Base-by-base conservation (phyloP, 805 yeast species). In the Yarrowia sp. region DNA sequence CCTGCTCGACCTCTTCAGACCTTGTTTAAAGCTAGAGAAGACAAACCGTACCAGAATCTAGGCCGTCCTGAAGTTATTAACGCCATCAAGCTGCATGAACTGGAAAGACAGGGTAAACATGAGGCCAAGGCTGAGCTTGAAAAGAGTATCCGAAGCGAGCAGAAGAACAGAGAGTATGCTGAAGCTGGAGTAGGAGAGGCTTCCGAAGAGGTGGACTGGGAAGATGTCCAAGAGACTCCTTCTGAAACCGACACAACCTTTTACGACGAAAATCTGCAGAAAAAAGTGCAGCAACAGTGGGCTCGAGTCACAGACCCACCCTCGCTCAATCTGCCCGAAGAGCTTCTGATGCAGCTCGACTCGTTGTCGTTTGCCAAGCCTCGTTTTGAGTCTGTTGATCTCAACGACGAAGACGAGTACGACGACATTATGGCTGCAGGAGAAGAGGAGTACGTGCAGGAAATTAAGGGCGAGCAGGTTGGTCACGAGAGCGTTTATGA, bases 231-330 rank as follows among this genome's bases (percentile, higher is more conserved):
- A 26, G 14, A 26, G 5, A 14, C 41, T 8, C 9, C 16, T 10
- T 9, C 41, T 32, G 10, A 19, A 7, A 33, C 24, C 21, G 22
- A 35, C 16, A 40, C 11, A 16, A 58, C 63, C 12, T 8, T 40
- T 1, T 58, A 58, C n/a, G 63, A 58, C 17, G 36, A 28, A 3
- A 51, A 30, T 32, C 41, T 58, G 3, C 63, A 58, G 21, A 21
- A 41, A 32, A 58, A 43, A 22, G 41, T 58, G n/a, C 63, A 58
- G 63, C n/a, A 10, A 0, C 63, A 58, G 32, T 58, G 63, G 63
- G 51, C 63, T 9, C 40, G 63, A 32, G 21, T 58, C 22, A 58
- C 63, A 2, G 63, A 58, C 6, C 63, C 63, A 4, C 63, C 63
- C 2, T 21, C 14, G 8, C 10, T 58, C 14, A 49, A 58, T 28